These are phyloP conservation scores for Aspergillus sojae DNA, from an alignment of 2,329 filamentous ascomycete genomes.

Conservation along the genomic window DNA sequence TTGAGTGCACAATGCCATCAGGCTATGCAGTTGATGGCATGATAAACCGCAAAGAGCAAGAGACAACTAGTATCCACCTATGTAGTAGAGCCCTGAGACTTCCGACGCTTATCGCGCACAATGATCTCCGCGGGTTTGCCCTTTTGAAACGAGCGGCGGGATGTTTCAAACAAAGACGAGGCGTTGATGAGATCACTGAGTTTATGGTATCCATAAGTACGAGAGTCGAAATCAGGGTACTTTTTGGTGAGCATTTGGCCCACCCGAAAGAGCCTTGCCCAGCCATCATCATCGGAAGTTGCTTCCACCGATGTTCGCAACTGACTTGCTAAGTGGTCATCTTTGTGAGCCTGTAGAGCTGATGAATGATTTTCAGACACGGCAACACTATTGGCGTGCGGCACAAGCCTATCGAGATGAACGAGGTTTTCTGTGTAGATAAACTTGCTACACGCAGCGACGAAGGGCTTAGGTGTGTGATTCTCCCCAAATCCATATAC, in stretches of 20 bases:
- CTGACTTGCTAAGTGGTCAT: slow-evolving; percentile 6
- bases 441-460: neutral
- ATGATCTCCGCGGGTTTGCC: accelerated
- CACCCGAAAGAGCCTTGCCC: slow-evolving; percentile 14
- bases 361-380: neutral
- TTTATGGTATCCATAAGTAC: neutral
- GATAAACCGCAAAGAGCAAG: too few species aligned
- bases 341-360: neutral
- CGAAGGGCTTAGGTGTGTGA: slow-evolving; percentile 16
- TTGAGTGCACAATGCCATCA: too few species aligned
- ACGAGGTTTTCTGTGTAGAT: slow-evolving; percentile 3
- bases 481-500: slow-evolving; percentile 39
- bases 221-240: slow-evolving; percentile 12
- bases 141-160: neutral
- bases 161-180: neutral
- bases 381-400: neutral
- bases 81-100: neutral
- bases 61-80: neutral
- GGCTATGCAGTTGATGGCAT: too few species aligned
- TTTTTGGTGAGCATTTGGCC: slow-evolving; percentile 13
- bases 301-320: slow-evolving; percentile 13
- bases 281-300: slow-evolving; percentile 15
- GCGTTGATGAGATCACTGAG: neutral
- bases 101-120: neutral
- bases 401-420: neutral